A percentile compares a stretch with the other conserved stretches of the same genome.
Evolutionary conservation across 192 early-diverging fungal species (phyloP).

Genomic region (Spizellomyces punctatus): DNA sequence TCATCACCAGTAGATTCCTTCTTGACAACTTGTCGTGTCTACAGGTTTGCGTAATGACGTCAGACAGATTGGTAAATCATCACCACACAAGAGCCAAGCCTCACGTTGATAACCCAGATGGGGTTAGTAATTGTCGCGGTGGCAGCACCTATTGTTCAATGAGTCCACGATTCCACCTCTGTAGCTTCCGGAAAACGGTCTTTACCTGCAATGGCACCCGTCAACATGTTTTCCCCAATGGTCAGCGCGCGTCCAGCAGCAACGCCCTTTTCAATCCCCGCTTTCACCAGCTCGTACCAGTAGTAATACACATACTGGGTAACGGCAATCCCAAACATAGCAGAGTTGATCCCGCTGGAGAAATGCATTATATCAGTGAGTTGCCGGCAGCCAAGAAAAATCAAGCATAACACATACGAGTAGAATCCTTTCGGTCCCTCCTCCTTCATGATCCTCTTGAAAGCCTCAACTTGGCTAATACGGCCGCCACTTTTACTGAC

Average conservation of each 20-base stretch:
- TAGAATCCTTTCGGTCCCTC: conserved; percentile 91
- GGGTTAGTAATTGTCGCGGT: conserved; percentile 92
- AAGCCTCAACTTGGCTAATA: conserved; percentile 80
- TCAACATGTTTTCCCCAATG: conserved; percentile 88
- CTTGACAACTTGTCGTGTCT: conserved; percentile 81
- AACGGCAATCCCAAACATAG: conserved; percentile 93
- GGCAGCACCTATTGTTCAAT: conserved; percentile 52
- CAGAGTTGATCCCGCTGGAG: conserved; percentile 87
- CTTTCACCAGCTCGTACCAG: conserved; percentile 86
- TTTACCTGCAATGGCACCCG: conserved; percentile 85
- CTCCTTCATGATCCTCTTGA: conserved; percentile 84
- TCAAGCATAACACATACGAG: conserved; percentile 60
- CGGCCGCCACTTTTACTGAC: conserved; percentile 52
- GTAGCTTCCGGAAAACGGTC: neutral
- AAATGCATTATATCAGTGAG: neutral
- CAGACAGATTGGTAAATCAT: conserved; percentile 46
- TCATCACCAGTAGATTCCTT: conserved; percentile 57
- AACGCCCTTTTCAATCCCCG: conserved; percentile 71
- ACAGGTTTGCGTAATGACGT: conserved; percentile 34
- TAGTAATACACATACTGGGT: conserved; percentile 84
- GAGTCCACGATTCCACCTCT: neutral
- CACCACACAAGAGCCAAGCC: too few species aligned
- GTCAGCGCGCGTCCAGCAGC: conserved; percentile 65
- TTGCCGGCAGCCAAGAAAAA: neutral
- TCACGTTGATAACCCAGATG: conserved; percentile 93